Evolutionary conservation across 2,329 filamentous ascomycete genomes (phyloP), one percentile per base, ranked within the genome.

Genomic region (Pseudogymnoascus sp.): DNA sequence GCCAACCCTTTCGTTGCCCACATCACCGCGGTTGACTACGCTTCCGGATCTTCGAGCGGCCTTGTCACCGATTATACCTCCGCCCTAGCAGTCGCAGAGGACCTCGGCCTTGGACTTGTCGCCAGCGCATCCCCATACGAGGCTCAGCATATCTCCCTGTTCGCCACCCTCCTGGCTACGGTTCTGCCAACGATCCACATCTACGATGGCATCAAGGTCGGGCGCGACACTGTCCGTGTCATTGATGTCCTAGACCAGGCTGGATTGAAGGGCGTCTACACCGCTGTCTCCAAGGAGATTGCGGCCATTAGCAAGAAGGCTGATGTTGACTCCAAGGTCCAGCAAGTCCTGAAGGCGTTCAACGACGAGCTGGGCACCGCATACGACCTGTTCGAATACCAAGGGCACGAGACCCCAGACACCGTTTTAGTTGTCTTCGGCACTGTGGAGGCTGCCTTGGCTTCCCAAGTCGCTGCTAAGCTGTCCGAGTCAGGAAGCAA

Each of bases 1-100:
- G 90, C 93, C 53, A 97, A 91, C 77, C 95, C 95, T 3, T 90
- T 97, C 65, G 92, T 96, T 38, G 91, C 91, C 5, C 95, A 99
- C 74, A 82, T 99, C 64, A 91, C 95, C 19, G 95, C 95, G 19
- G 88, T 91, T 65, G 93, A 97, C 77, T 97, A 97, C 73, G 79
- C 82, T 6, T 82, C 83, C 31, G 81, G 81, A 72, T 83, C 84
- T 7, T 76, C 77, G 63, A 81, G 86, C 44, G 90, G 89, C 7
- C 82, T 99, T 31, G 89, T 96, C 44, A 85, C 91, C 65, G 93
- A 97, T 76, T 99, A 99, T 76, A 86, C 87, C 65, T 85, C 87
- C 42, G 88, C 91, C 3, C 81, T 97, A 71, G 85, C 87, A 67
- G 78, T 93, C 59, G 89, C 91, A 7, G 95, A 97, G 75, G 95